Conservation (phyloP, 2,329 filamentous ascomycete genomes). For the Aspergillus tamarii region DNA sequence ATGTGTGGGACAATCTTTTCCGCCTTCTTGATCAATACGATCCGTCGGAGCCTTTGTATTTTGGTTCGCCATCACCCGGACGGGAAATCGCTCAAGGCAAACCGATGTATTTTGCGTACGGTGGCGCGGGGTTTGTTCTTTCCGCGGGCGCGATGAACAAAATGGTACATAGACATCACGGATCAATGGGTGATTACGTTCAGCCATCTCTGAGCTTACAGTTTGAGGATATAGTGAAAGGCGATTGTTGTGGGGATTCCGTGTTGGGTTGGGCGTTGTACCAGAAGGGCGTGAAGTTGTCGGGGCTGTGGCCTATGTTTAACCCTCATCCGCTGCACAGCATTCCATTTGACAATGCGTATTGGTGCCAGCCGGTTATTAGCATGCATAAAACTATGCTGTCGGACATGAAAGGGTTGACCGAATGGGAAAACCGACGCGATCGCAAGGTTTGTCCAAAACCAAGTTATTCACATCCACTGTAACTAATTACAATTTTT, state of each 20-base stretch:
- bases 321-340: constrained; percentile 54
- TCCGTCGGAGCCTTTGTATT: constrained; percentile 49
- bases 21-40: constrained; percentile 56
- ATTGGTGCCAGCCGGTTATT: constrained; percentile 57
- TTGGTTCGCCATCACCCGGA: constrained; percentile 54
- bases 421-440: constrained; percentile 45
- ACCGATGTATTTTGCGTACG: constrained; percentile 52
- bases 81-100: constrained; percentile 19
- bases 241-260: constrained; percentile 59
- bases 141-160: constrained; percentile 51
- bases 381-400: constrained; percentile 54
- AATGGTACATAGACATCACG: constrained; percentile 32
- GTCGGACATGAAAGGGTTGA: constrained; percentile 54
- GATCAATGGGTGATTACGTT: constrained; percentile 38
- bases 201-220: constrained; percentile 44
- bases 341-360: constrained; percentile 50
- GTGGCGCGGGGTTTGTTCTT: constrained; percentile 53
- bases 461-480: not conserved
- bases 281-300: constrained; percentile 49
- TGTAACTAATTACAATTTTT: not conserved
- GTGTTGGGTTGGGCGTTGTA: constrained; percentile 54
- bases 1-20: constrained; percentile 51
- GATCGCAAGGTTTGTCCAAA: constrained; percentile 25
- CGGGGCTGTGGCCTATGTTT: constrained; percentile 55
- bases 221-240: constrained; percentile 46